Evolutionary conservation across 2,329 filamentous ascomycete species (phyloP).

Genomic region (Aspergillus fischeri): DNA sequence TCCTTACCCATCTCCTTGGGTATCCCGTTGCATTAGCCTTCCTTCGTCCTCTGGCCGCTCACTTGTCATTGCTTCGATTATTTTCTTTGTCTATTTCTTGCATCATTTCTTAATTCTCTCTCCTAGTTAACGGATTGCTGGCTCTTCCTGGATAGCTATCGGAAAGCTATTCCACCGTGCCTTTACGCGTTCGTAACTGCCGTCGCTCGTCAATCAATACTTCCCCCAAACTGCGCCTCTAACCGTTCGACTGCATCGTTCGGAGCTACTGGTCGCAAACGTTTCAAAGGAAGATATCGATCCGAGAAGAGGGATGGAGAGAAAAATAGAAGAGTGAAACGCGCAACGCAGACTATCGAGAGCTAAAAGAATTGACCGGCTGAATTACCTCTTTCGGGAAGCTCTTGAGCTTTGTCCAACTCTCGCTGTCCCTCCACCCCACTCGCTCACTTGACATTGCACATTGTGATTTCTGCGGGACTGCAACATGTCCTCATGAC

Average conservation of each 20-base stretch:
- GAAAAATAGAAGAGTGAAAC: neutral
- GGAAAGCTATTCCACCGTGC: neutral
- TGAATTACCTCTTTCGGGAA: conserved; percentile 13
- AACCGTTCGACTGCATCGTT: no score
- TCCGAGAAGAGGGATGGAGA: neutral
- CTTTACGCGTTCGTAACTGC: neutral
- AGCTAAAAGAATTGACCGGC: neutral
- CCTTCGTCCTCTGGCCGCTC: neutral
- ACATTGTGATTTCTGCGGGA: conserved; percentile 5
- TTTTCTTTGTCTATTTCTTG: conserved; percentile 1
- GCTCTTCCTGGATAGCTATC: neutral
- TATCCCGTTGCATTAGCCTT: conserved; percentile 7
- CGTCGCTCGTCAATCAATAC: neutral
- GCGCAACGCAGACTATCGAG: neutral
- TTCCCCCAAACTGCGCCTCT: no score
- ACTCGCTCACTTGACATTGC: neutral
- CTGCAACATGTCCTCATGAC: conserved; percentile 21
- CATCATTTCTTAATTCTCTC: neutral
- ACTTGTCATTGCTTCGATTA: neutral
- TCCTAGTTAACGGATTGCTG: neutral
- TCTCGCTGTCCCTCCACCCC: neutral
- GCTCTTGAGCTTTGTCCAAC: neutral
- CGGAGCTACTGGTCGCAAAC: no score
- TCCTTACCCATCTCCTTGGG: conserved; percentile 14
- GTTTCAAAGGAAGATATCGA: no score